Evolutionary conservation across 2,329 filamentous ascomycete species (phyloP).

Genomic region (Claviceps paspali): DNA sequence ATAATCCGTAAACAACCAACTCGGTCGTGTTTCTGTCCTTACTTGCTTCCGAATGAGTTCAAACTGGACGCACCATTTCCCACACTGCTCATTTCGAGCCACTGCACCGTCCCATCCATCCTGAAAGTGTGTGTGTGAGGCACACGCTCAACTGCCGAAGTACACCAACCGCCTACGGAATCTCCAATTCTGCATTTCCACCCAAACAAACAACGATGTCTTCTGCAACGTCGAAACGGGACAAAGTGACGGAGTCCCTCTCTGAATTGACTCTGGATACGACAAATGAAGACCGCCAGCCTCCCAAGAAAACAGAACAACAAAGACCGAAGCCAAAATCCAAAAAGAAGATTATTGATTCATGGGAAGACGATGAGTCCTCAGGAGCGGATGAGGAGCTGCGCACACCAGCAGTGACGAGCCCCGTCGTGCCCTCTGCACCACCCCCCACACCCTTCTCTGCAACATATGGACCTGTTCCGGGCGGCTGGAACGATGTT

Average conservation of each 20-base stretch:
- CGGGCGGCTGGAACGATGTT: slow-evolving; percentile 3
- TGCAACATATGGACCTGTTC: slow-evolving; percentile 16
- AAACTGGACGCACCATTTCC: no score
- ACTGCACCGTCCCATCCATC: no score
- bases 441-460: slow-evolving; percentile 56
- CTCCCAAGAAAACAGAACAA: slow-evolving; percentile 5
- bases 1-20: no score
- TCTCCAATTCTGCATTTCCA: not conserved
- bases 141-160: no score
- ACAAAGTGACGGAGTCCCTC: slow-evolving; percentile 16
- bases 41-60: no score
- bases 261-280: slow-evolving; percentile 17
- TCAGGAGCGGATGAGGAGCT: slow-evolving; percentile 18
- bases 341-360: slow-evolving; percentile 22
- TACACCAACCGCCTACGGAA: no score
- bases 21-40: no score
- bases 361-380: slow-evolving; percentile 39
- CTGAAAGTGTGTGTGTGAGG: no score
- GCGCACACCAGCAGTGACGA: slow-evolving; percentile 26
- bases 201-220: slow-evolving; percentile 9
- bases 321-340: slow-evolving; percentile 9
- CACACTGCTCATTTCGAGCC: no score
- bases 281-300: slow-evolving; percentile 5
- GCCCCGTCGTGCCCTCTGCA: slow-evolving; percentile 23
- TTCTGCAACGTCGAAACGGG: slow-evolving; percentile 9